Evolutionary conservation across 768 basidiomycete species (phyloP), one percentile per base, ranked within the genome.

Genomic region (Psilocybe subaeruginosa): DNA sequence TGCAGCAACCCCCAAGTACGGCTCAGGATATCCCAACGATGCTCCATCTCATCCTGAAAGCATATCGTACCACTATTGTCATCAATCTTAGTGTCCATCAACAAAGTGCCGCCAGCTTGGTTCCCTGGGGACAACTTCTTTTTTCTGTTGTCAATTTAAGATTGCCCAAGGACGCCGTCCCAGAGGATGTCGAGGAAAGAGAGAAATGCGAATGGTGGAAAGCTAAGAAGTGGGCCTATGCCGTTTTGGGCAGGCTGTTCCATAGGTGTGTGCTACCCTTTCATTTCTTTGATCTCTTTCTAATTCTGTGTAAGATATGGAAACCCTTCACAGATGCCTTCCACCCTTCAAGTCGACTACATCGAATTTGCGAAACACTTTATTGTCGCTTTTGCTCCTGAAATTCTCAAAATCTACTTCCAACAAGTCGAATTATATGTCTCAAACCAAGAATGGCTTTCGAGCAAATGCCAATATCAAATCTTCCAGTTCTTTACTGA

Each of bases 181-280:
- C 91, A 1, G 85, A 82, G 30, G 86, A 91, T 59, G 84, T 87
- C 62, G 90, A 93, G 4, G 90, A 90, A 14, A 79, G 91, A 37
- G 92, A 95, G 76, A 81, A 80, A 50, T 85, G 80, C 49, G 90
- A 92, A 67, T 97, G 95, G 94, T 93, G 93, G 91, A 90, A 89
- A 70, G 84, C 90, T 8, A 96, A 96, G 77, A 97, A 97, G 71
- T 96, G 94, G 95, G 92, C 94, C 0, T 95, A 89, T 69, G 85
- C 82, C n/a, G 86, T 86, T 39, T 78, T 97, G 7, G 90, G 91
- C 37, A 80, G 88, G 23, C 77, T 95, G 14, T 95, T 95, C 82
- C 89, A 90, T 68, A 82, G 90, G 84, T 88, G 57, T 5, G 70
- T 54, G 53, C 12, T 45, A 27, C 4, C 12, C 23, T 12, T 52